phyloP scores from a whole-genome alignment of 139 green algal species.

The Astrephomene gubernaculifera region DNA sequence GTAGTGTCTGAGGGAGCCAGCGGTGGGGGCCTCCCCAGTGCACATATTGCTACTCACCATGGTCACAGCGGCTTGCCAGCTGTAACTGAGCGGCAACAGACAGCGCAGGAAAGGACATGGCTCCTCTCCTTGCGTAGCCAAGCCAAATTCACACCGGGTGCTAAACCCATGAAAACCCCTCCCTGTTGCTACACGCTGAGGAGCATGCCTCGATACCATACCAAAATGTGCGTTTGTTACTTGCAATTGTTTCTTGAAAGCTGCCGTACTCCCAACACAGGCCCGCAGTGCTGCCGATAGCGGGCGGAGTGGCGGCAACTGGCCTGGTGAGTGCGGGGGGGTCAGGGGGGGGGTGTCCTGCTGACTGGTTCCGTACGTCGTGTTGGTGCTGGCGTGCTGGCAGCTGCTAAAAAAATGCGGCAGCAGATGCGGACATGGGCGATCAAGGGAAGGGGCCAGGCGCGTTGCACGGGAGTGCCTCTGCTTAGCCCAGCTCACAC shows the following conservation, averaged over 20 bases:
- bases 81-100: too few relatives aligned
- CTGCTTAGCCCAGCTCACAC: not conserved
- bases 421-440: too few relatives aligned
- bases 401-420: not conserved
- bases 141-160: not conserved
- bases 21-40: not conserved
- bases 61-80: too few relatives aligned
- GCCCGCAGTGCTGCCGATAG: slow-evolving; percentile 46
- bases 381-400: not conserved
- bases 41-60: too few relatives aligned
- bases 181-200: not conserved
- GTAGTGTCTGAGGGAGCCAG: too few relatives aligned
- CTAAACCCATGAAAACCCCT: not conserved
- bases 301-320: slow-evolving; percentile 33
- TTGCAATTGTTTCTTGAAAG: not conserved
- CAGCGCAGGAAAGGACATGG: too few relatives aligned
- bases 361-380: not conserved
- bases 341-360: not conserved
- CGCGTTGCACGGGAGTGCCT: not conserved
- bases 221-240: not conserved
- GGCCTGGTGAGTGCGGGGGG: not conserved
- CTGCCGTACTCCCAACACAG: too few relatives aligned
- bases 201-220: not conserved
- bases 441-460: not conserved
- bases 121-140: too few relatives aligned